These are phyloP conservation scores for Trifolium pratense DNA, from an alignment of 306 rosid species.

Conservation along the genomic window DNA sequence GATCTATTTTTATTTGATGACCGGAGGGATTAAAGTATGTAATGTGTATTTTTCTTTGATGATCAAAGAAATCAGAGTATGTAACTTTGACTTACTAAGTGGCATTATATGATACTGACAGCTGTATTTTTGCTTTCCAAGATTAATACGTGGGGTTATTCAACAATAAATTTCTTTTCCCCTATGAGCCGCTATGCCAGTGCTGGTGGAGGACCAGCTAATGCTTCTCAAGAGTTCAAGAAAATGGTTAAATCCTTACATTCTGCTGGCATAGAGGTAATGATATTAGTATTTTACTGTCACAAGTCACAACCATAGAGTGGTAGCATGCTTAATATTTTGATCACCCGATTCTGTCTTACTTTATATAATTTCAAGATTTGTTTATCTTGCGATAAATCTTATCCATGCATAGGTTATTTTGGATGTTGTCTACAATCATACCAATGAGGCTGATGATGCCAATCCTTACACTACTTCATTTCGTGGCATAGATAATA, in stretches of 20 bases:
- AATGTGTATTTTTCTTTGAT: conserved; percentile 10
- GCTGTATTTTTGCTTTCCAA: conserved; percentile 43
- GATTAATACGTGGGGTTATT: conserved; percentile 99
- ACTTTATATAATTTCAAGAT: conserved; percentile 24
- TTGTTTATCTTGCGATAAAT: conserved; percentile 37
- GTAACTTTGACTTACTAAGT: conserved; percentile 35
- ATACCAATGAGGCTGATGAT: conserved; percentile 91
- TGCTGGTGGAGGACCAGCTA: conserved; percentile 92
- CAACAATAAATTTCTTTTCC: conserved; percentile 93
- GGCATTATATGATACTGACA: conserved; percentile 31
- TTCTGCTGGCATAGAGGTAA: conserved; percentile 96
- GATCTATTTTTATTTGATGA: conserved; percentile 26
- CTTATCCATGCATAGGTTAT: conserved; percentile 66
- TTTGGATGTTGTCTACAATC: conserved; percentile 97
- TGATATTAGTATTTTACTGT: conserved; percentile 34
- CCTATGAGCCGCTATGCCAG: conserved; percentile 99
- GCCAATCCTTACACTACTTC: conserved; percentile 79
- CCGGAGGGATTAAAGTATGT: conserved; percentile 20
- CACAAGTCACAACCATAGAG: conserved; percentile 11
- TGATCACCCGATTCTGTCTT: conserved; percentile 20
- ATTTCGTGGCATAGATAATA: conserved; percentile 95
- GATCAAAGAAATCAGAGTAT: conserved; percentile 29
- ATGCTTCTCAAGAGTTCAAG: conserved; percentile 86
- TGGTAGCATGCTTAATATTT: conserved; percentile 25
- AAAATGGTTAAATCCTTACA: conserved; percentile 96